Evolutionary conservation across 345 rosid genomes (phyloP).

Genomic region (Camelina neglecta): DNA sequence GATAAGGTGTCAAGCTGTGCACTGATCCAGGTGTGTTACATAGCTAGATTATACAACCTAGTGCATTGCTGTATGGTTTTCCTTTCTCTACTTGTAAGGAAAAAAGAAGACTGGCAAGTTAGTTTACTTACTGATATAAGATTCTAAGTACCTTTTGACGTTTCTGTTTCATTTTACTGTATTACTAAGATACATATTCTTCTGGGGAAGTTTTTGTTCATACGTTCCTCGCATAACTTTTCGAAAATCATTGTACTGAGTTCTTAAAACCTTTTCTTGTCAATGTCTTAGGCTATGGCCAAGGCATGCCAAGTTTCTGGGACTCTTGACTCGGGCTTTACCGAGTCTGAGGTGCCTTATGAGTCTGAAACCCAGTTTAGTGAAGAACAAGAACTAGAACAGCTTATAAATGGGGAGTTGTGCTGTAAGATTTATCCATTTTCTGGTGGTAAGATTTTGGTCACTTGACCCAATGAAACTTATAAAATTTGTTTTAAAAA

Average conservation of each 20-base stretch:
- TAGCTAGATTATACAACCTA: neutral
- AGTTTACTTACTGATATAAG: neutral
- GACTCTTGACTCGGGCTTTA: constrained; percentile 56
- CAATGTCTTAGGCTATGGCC: constrained; percentile 67
- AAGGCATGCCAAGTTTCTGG: constrained; percentile 70
- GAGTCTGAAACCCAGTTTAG: constrained; percentile 59
- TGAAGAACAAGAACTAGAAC: constrained; percentile 79
- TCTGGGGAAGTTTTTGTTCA: neutral
- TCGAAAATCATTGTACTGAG: constrained; percentile 6
- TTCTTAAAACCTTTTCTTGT: constrained; percentile 22
- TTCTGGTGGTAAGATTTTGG: constrained; percentile 60
- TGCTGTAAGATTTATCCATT: constrained; percentile 82
- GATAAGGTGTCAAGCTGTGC: constrained; percentile 75
- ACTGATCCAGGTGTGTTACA: constrained; percentile 66
- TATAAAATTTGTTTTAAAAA: too few species aligned
- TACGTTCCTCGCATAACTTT: neutral
- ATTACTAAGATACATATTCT: neutral
- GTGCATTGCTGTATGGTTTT: neutral
- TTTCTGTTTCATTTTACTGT: neutral
- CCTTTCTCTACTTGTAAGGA: neutral
- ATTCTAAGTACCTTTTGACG: neutral
- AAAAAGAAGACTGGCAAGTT: neutral
- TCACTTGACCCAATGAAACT: constrained; percentile 33
- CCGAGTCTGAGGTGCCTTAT: constrained; percentile 59
- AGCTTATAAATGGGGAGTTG: constrained; percentile 65